Evolutionary conservation across 768 basidiomycete species (phyloP).

Genomic region (Amanita fuliginea): DNA sequence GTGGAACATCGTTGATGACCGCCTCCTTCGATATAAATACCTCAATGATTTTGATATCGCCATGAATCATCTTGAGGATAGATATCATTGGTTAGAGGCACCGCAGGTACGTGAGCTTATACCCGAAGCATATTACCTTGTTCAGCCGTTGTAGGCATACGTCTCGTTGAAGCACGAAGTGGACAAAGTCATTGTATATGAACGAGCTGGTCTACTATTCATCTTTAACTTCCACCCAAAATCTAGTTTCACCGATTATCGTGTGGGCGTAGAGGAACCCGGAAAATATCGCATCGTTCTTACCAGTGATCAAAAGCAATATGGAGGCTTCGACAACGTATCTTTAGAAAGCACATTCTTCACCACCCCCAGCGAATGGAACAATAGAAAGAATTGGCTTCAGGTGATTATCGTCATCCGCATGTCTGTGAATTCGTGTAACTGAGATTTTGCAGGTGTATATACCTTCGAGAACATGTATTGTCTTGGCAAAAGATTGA

Average conservation of each 20-base stretch:
- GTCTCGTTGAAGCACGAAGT: conserved; percentile 89
- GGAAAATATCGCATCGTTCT: conserved; percentile 82
- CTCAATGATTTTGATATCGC: conserved; percentile 87
- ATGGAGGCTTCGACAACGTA: conserved; percentile 86
- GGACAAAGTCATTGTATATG: conserved; percentile 91
- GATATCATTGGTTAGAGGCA: conserved; percentile 76
- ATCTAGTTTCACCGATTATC: conserved; percentile 88
- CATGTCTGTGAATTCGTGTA: background rate
- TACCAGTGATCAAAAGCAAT: conserved; percentile 75
- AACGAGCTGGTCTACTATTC: conserved; percentile 89
- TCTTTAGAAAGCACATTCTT: conserved; percentile 50
- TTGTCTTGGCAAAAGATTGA: conserved; percentile 45
- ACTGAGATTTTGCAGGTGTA: conserved; percentile 41
- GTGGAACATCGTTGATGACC: conserved; percentile 91
- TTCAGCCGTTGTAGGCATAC: conserved; percentile 47
- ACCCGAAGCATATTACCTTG: conserved; percentile 4
- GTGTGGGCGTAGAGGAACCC: conserved; percentile 76
- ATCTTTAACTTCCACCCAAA: conserved; percentile 95
- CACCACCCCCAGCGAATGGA: conserved; percentile 87
- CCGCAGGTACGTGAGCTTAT: conserved; percentile 46
- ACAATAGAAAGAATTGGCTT: conserved; percentile 80
- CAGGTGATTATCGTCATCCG: conserved; percentile 38
- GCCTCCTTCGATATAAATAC: conserved; percentile 80
- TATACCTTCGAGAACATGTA: conserved; percentile 53
- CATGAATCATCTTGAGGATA: conserved; percentile 81